Conservation (phyloP, 169 alveolate species). For the Cryptosporidium viatorum region DNA sequence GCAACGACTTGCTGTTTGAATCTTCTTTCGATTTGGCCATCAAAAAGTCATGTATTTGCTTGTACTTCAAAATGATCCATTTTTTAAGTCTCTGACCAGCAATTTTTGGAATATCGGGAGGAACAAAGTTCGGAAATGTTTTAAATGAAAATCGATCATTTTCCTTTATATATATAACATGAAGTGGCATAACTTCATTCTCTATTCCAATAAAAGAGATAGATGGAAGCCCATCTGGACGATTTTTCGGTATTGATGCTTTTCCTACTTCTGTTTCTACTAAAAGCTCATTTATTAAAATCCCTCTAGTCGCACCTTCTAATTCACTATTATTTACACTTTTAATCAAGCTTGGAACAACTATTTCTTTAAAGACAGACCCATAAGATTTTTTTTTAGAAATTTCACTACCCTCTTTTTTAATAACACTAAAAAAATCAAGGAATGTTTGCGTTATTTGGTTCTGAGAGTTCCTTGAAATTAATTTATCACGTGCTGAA, state of each 20-base stretch:
- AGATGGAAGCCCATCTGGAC: constrained; percentile 74
- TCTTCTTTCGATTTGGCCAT: not conserved
- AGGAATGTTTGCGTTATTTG: constrained; percentile 11
- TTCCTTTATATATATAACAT: constrained; percentile 26
- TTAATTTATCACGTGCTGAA: not conserved
- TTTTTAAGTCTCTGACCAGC: constrained; percentile 57
- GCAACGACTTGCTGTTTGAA: not conserved
- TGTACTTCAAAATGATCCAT: constrained; percentile 41
- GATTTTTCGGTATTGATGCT: constrained; percentile 32
- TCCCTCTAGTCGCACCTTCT: constrained; percentile 57
- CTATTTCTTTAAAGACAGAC: constrained; percentile 28
- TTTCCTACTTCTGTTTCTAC: constrained; percentile 35
- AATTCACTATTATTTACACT: constrained; percentile 24
- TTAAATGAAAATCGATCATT: constrained; percentile 42
- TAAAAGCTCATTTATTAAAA: constrained; percentile 46
- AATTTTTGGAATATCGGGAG: constrained; percentile 67
- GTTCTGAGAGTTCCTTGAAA: not conserved
- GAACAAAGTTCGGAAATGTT: constrained; percentile 35
- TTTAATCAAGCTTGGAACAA: constrained; percentile 22
- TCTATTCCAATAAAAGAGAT: constrained; percentile 54
- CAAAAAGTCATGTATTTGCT: constrained; percentile 42
- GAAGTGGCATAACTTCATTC: constrained; percentile 39
- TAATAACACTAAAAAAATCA: constrained; percentile 14
- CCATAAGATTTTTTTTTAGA: not conserved
- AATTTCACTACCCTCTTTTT: not conserved